A percentile compares a stretch with the other conserved stretches of the same genome.
Evolutionary conservation across 345 rosid species (phyloP).

Genomic region (Salix arbutifolia): DNA sequence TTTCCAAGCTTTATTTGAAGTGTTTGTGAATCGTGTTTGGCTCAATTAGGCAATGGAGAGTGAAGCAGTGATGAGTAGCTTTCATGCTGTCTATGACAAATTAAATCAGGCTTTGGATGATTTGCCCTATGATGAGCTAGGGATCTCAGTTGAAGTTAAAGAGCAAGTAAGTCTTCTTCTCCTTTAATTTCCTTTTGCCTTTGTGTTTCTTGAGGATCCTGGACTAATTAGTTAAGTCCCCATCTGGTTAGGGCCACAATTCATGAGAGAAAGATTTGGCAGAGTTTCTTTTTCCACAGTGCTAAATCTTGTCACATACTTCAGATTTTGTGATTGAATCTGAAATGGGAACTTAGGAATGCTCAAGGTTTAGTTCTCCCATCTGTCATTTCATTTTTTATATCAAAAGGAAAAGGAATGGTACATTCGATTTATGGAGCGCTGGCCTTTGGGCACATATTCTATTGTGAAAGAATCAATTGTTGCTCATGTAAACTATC

Average conservation of each 20-base stretch:
- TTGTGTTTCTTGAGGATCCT: not conserved
- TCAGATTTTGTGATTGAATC: not conserved
- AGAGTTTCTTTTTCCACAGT: not conserved
- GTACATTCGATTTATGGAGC: too few species aligned
- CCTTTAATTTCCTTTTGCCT: not conserved
- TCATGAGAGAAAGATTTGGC: not conserved
- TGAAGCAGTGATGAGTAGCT: slow-evolving; percentile 52
- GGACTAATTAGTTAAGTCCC: not conserved
- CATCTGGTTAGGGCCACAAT: slow-evolving; percentile 5
- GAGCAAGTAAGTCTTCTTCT: slow-evolving; percentile 43
- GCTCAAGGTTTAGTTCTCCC: not conserved
- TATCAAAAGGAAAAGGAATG: too few species aligned
- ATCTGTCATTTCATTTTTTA: not conserved
- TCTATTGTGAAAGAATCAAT: not conserved
- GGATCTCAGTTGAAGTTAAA: slow-evolving; percentile 52
- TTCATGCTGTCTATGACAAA: slow-evolving; percentile 49
- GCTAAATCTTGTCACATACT: not conserved
- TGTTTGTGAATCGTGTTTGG: not conserved
- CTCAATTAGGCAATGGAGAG: slow-evolving; percentile 50
- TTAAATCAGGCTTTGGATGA: slow-evolving; percentile 45
- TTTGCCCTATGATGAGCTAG: slow-evolving; percentile 41
- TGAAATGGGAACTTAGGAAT: too few species aligned
- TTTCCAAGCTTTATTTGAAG: not conserved
- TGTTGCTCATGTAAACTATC: not conserved
- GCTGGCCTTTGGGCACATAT: not conserved